phyloP scores from a whole-genome alignment of 345 rosid genomes.

The Anacardium occidentale region DNA sequence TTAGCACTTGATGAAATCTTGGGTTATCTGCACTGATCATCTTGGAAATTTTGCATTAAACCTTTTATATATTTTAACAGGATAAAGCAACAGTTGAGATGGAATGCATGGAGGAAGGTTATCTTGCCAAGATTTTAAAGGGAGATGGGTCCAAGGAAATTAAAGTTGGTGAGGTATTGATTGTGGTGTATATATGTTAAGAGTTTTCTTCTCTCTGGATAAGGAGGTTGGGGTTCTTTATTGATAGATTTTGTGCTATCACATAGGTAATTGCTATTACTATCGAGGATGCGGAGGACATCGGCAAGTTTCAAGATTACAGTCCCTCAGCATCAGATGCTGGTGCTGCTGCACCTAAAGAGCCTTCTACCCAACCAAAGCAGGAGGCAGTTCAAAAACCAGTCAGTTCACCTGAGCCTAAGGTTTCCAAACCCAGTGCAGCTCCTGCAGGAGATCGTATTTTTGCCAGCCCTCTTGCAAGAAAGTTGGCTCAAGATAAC shows the following conservation, averaged over 20 bases:
- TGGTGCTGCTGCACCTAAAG: conserved; percentile 43
- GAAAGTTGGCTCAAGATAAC: conserved; percentile 84
- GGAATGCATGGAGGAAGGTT: conserved; percentile 99
- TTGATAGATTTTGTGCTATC: conserved; percentile 11
- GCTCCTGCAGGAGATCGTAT: conserved; percentile 60
- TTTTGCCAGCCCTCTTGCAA: conserved; percentile 92
- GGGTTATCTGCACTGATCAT: conserved; percentile 11
- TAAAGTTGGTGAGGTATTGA: conserved; percentile 89
- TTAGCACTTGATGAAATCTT: conserved; percentile 2
- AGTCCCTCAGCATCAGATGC: conserved; percentile 56
- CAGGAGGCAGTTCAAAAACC: conserved; percentile 58
- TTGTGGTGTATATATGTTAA: background rate
- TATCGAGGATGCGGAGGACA: conserved; percentile 86
- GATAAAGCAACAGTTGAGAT: conserved; percentile 97
- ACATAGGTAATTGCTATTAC: conserved; percentile 77
- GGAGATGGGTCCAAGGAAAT: conserved; percentile 90
- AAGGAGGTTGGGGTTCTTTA: background rate
- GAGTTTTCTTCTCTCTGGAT: background rate
- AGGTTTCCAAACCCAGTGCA: conserved; percentile 47
- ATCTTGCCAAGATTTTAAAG: conserved; percentile 84
- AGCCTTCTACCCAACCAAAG: conserved; percentile 53
- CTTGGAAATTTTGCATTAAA: conserved; percentile 13
- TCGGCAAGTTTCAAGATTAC: conserved; percentile 82
- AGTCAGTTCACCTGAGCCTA: conserved; percentile 59
- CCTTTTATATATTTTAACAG: conserved; percentile 35